Percentiles rank a stretch among this genome's conserved stretches.
These are phyloP conservation scores for Annulohypoxylon bovei DNA, from an alignment of 495 filamentous ascomycete genomes.

Conservation along the genomic window DNA sequence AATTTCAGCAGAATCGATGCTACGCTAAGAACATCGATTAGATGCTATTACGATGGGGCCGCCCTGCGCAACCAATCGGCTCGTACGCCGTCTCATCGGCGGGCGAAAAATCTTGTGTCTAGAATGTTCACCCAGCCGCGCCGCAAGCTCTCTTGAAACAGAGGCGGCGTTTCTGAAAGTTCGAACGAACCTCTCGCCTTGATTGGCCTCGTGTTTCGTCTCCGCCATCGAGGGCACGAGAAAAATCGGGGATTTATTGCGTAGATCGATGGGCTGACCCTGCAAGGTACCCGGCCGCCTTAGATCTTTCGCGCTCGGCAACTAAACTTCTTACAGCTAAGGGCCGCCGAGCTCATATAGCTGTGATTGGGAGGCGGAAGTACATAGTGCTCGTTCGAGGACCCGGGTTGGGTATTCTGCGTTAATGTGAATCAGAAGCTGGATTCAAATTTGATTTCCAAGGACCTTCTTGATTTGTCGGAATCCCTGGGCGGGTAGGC, in stretches of 20 bases:
- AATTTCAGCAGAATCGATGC: not conserved
- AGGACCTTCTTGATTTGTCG: not conserved
- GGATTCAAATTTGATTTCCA: not conserved
- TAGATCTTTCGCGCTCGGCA: not conserved
- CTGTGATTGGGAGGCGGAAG: not conserved
- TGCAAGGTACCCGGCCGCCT: not conserved
- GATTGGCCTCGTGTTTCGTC: not conserved
- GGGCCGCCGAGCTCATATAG: not conserved
- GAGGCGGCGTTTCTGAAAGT: not conserved
- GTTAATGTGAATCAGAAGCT: not conserved
- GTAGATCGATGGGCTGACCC: not conserved
- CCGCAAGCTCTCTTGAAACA: not conserved
- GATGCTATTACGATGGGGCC: conserved; percentile 1
- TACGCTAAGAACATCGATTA: not conserved
- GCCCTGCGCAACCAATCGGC: not conserved
- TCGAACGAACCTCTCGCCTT: not conserved
- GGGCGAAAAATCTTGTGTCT: not conserved
- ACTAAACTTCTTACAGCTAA: conserved; percentile 1
- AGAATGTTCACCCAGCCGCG: not conserved
- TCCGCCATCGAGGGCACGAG: not conserved
- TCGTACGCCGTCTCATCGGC: not conserved
- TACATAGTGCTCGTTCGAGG: not conserved
- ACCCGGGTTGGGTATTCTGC: not conserved
- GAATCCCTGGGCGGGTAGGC: not conserved
- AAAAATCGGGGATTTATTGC: not conserved